These are phyloP conservation scores for Powellomyces hirtus DNA, from an alignment of 192 early-diverging fungal species.

Conservation along the genomic window DNA sequence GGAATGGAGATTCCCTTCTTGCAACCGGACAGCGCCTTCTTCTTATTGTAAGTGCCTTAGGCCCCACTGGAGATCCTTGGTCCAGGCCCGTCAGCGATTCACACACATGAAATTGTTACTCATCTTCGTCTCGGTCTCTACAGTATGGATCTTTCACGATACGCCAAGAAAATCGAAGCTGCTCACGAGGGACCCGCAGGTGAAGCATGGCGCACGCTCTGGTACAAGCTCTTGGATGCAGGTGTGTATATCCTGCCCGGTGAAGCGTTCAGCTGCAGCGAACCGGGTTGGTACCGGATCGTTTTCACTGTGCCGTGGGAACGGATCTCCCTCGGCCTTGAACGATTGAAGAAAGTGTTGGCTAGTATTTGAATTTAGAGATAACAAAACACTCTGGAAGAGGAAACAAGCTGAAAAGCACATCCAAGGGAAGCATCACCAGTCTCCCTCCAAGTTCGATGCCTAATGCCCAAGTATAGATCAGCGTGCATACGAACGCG, in stretches of 20 bases:
- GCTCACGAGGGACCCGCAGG: not conserved
- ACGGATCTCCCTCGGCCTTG: constrained; percentile 17
- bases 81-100: not conserved
- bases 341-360: constrained; percentile 18
- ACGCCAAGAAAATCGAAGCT: not conserved
- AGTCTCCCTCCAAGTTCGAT: too few species aligned
- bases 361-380: too few species aligned
- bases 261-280: constrained; percentile 54
- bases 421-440: too few species aligned
- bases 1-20: constrained; percentile 51
- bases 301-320: constrained; percentile 19
- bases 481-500: too few species aligned
- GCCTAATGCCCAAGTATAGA: too few species aligned
- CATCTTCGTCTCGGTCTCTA: not conserved
- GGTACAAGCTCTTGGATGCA: constrained; percentile 6
- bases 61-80: not conserved
- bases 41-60: constrained; percentile 58
- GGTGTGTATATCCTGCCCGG: constrained; percentile 69
- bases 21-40: constrained; percentile 69
- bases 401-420: too few species aligned
- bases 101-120: not conserved
- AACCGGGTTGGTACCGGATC: constrained; percentile 34
- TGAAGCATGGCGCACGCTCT: not conserved
- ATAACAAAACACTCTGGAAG: too few species aligned
- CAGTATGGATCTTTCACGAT: not conserved